Percentiles rank a stretch among this genome's conserved stretches.
Conservation (phyloP, 495 filamentous ascomycete species). For the Aspergillus baeticus region DNA sequence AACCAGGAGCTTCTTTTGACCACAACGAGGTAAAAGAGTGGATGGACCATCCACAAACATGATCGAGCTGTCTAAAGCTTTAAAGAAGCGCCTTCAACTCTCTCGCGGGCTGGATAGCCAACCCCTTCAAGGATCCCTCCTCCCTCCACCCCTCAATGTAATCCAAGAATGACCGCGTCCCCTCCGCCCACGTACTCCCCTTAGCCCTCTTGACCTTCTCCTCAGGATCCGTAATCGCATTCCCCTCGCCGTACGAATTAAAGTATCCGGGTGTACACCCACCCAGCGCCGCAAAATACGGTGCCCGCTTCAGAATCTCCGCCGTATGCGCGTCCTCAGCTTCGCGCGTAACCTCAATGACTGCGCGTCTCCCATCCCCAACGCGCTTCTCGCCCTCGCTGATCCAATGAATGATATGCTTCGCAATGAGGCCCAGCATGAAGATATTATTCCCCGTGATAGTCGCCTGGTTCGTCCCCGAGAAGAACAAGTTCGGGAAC, state of each 20-base stretch:
- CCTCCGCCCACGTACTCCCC: constrained; percentile 1
- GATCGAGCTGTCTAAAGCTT: too few species aligned
- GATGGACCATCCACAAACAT: too few species aligned
- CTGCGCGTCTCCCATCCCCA: not conserved
- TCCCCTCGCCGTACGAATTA: not conserved
- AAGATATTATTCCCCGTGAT: constrained; percentile 29
- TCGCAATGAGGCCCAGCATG: not conserved
- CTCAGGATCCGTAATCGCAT: not conserved
- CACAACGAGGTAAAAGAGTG: too few species aligned
- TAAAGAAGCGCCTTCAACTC: too few species aligned
- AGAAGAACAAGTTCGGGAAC: constrained; percentile 1
- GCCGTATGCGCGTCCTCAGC: constrained; percentile 3
- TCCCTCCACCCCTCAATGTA: not conserved
- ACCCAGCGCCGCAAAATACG: not conserved
- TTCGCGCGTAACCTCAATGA: not conserved
- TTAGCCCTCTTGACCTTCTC: constrained; percentile 1
- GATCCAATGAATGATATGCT: not conserved
- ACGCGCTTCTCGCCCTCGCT: not conserved
- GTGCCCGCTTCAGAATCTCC: not conserved
- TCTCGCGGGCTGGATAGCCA: not conserved
- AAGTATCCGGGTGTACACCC: constrained; percentile 10
- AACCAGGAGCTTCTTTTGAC: too few species aligned
- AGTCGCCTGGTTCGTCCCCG: constrained; percentile 11
- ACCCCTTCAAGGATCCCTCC: not conserved
- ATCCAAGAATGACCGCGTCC: not conserved